Conservation (phyloP, 2,329 filamentous ascomycete species). For the Pseudogymnoascus sp. region DNA sequence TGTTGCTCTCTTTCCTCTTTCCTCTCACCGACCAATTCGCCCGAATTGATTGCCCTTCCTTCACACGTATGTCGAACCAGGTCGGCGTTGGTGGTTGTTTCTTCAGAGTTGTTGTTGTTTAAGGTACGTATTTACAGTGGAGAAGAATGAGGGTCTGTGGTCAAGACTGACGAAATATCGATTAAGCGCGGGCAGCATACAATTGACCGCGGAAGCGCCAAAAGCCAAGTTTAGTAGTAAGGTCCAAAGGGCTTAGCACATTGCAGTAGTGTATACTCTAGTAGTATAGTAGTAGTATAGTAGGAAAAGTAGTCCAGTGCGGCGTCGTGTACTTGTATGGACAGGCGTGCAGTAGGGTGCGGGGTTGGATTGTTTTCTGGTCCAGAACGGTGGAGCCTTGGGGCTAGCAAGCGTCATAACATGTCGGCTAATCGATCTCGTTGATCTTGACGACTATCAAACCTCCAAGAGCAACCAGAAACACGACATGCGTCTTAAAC, state of each 20-base stretch:
- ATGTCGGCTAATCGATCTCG: background rate
- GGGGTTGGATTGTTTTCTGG: background rate
- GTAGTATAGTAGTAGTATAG: background rate
- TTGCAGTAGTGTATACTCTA: background rate
- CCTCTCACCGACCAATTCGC: background rate
- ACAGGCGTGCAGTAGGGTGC: background rate
- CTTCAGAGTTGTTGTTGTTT: background rate
- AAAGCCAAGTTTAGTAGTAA: background rate
- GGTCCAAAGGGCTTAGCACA: background rate
- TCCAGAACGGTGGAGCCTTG: background rate
- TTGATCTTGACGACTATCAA: background rate
- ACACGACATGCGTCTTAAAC: background rate
- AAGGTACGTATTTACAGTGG: conserved; percentile 7
- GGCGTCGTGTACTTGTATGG: background rate
- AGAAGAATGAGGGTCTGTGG: background rate
- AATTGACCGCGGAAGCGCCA: background rate
- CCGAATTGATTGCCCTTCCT: background rate
- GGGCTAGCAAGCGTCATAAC: background rate
- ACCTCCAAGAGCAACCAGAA: background rate
- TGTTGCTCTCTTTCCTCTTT: background rate
- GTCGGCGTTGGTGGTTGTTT: background rate
- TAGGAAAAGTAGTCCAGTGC: background rate
- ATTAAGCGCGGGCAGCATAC: background rate
- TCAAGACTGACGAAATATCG: background rate
- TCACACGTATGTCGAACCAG: background rate